Base-by-base conservation (phyloP, 2,329 filamentous ascomycete species). In the Fusarium sp. region DNA sequence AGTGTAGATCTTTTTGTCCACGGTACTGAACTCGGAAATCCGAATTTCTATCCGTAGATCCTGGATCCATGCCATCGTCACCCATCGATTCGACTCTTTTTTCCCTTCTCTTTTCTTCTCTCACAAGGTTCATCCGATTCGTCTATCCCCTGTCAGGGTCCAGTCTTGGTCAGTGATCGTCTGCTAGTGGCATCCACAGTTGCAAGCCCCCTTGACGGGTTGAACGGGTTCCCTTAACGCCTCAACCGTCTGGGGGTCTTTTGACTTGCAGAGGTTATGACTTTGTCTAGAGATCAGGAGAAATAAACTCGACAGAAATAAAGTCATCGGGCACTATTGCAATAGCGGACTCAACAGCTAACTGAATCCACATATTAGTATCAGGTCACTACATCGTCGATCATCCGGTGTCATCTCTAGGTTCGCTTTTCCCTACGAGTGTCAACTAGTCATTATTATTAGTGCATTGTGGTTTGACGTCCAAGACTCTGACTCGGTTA, bases 241-340 rank as follows among this genome's bases (percentile, higher is more conserved):
- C 67, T 58, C 41, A 71, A 54, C 67, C 58, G 46, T 46, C 63
- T n/a, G 30, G 22, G n/a, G 25, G 37, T 34, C n/a, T 53, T 61
- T 53, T 29, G 49, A 18, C 48, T 37, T 25, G 18, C 22, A 51
- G 48, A 22, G 46, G 14, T 11, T 32, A 22, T 20, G 27, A 22
- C 29, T 32, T 32, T 11, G 14, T 18, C 20, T 8, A 40, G 18
- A 27, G 49, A 27, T 18, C 32, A 27, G 20, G 49, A 27, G 24
- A 16, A 5, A 29, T 24, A 53, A 22, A 29, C 13, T n/a, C 12
- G 24, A 22, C 12, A 27, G n/a, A n/a, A 40, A 51, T 34, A 25
- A 42, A 27, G 13, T n/a, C 13, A 27, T 25, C 20, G 34, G 34
- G 18, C 34, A 37, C 34, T n/a, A 20, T 14, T 22, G 4, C 12